These are phyloP conservation scores for Diplogelasinospora grovesii DNA, from an alignment of 495 filamentous ascomycete genomes.

Conservation along the genomic window DNA sequence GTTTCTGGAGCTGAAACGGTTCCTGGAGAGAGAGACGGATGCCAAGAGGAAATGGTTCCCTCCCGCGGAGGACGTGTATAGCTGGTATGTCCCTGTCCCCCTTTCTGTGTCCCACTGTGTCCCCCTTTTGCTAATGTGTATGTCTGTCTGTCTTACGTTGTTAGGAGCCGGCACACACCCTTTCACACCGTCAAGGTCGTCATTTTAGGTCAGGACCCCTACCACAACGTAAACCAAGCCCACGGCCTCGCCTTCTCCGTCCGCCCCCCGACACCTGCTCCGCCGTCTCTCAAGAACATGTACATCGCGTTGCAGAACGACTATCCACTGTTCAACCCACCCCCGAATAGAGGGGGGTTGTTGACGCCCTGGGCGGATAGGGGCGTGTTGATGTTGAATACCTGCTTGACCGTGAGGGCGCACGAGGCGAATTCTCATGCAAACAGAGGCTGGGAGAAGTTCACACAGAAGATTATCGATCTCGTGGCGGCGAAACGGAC, in stretches of 20 bases:
- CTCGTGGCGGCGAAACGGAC: constrained; percentile 67
- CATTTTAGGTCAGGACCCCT: constrained; percentile 92
- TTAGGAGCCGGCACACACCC: constrained; percentile 84
- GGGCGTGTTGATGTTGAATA: constrained; percentile 87
- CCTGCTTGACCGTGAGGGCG: constrained; percentile 83
- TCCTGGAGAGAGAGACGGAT: constrained; percentile 73
- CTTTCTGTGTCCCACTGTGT: no score
- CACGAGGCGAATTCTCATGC: constrained; percentile 79
- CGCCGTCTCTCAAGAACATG: constrained; percentile 85
- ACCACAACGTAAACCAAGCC: constrained; percentile 92
- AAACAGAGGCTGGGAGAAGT: constrained; percentile 80
- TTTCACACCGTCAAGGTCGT: constrained; percentile 80
- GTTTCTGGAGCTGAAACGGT: constrained; percentile 82
- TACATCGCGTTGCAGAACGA: constrained; percentile 80
- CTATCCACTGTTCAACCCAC: constrained; percentile 71
- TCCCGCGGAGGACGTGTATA: constrained; percentile 83
- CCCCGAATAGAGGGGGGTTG: constrained; percentile 69
- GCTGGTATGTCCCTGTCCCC: constrained; percentile 54
- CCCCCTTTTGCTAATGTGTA: no score
- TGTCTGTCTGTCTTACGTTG: no score
- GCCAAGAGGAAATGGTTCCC: constrained; percentile 73
- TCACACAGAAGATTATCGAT: constrained; percentile 88
- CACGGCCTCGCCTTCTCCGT: constrained; percentile 95
- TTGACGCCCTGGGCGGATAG: constrained; percentile 89
- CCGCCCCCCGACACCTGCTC: constrained; percentile 77